These are phyloP conservation scores for Sinapis alba DNA, from an alignment of 441 rosid species.

Conservation along the genomic window DNA sequence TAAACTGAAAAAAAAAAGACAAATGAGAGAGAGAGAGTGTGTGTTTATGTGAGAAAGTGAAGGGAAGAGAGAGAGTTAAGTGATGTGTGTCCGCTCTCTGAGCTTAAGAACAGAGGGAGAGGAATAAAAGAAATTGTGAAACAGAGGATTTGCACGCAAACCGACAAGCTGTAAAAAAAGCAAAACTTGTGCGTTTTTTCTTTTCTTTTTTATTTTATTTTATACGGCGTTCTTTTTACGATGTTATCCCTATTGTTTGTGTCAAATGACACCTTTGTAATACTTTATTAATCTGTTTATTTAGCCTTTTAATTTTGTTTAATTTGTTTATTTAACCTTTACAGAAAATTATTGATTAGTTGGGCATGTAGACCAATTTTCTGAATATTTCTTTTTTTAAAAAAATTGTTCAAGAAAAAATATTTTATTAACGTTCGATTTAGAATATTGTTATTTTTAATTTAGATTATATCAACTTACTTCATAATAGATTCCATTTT, in stretches of 20 bases:
- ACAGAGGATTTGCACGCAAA: slow-evolving; percentile 59
- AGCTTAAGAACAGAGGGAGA: slow-evolving; percentile 18
- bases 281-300: neutral
- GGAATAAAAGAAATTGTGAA: slow-evolving; percentile 16
- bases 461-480: neutral
- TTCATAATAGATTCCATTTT: neutral
- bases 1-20: neutral
- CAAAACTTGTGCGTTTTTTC: slow-evolving; percentile 42
- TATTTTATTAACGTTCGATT: too few relatives aligned
- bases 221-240: slow-evolving; percentile 44
- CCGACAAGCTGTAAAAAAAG: slow-evolving; percentile 64
- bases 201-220: slow-evolving; percentile 12
- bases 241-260: slow-evolving; percentile 43
- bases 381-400: too few relatives aligned
- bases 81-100: slow-evolving; percentile 41
- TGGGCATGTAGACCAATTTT: too few relatives aligned
- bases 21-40: neutral
- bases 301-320: neutral
- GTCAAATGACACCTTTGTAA: slow-evolving; percentile 49
- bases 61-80: slow-evolving; percentile 20
- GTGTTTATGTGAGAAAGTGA: slow-evolving; percentile 18
- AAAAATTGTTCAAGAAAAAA: too few relatives aligned
- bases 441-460: neutral
- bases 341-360: too few relatives aligned
- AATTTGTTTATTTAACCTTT: neutral